phyloP scores from a whole-genome alignment of 2,329 filamentous ascomycete genomes.

The Penicillium vulpinum region DNA sequence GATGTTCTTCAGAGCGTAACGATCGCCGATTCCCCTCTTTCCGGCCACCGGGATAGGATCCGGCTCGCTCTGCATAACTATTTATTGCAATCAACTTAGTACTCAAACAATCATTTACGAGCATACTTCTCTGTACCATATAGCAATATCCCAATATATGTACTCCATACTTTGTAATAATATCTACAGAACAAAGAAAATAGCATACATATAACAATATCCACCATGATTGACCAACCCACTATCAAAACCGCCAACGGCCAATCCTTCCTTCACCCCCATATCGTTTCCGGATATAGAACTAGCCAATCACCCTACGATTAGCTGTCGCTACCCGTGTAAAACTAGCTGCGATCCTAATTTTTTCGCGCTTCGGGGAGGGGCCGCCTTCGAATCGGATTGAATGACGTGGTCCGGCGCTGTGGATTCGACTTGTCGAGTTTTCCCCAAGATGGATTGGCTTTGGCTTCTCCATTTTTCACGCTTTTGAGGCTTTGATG shows the following conservation, averaged over 20 bases:
- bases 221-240: background rate
- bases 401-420: background rate
- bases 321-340: background rate
- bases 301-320: background rate
- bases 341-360: background rate
- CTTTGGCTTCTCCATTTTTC: background rate
- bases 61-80: background rate
- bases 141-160: background rate
- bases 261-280: background rate
- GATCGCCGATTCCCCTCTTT: background rate
- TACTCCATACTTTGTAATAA: background rate
- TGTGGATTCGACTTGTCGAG: constrained; percentile 5
- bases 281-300: background rate
- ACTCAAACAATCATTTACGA: background rate
- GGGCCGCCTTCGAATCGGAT: constrained; percentile 2
- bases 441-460: background rate
- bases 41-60: background rate
- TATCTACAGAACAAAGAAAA: background rate
- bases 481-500: background rate
- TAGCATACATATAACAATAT: background rate
- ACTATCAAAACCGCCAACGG: background rate
- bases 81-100: background rate
- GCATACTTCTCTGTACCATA: too few species aligned
- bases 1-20: background rate
- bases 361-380: background rate